Percentiles rank a stretch among this genome's conserved stretches.
Conservation (phyloP, 1,139 yeast species). For the Diutina catenulata region DNA sequence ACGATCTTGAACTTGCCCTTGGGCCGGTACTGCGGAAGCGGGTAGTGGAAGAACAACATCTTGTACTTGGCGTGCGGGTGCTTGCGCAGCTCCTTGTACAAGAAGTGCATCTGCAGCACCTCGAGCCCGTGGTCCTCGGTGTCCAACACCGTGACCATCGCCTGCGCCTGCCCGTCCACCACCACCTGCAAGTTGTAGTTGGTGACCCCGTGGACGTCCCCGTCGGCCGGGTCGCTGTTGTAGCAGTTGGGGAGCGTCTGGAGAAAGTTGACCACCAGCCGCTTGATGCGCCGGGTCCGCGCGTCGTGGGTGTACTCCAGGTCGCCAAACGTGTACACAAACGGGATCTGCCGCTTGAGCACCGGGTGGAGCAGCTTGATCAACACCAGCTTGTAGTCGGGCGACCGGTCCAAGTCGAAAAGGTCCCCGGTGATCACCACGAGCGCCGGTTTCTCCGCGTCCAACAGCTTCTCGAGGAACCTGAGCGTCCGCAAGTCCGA, state of each 20-base stretch:
- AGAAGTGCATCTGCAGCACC: conserved; percentile 7
- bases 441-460: conserved; percentile 64
- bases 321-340: conserved; percentile 70
- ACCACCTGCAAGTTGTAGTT: conserved; percentile 19
- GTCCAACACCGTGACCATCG: conserved; percentile 2
- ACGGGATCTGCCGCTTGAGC: conserved; percentile 57
- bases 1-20: conserved; percentile 33
- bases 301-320: conserved; percentile 67
- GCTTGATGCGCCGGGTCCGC: conserved; percentile 14
- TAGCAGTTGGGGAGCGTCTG: conserved; percentile 64
- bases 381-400: conserved; percentile 70
- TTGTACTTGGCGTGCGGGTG: conserved; percentile 13
- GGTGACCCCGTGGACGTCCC: conserved; percentile 25
- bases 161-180: conserved; percentile 1
- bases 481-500: conserved; percentile 49
- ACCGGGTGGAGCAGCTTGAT: conserved; percentile 70
- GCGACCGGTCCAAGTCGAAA: conserved; percentile 55
- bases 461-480: conserved; percentile 54
- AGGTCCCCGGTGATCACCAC: conserved; percentile 86
- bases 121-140: conserved; percentile 7
- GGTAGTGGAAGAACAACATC: conserved; percentile 37
- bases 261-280: conserved; percentile 46
- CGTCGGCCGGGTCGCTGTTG: conserved; percentile 44
- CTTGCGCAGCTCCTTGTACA: conserved; percentile 7
- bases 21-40: conserved; percentile 42